Evolutionary conservation across 805 yeast species (phyloP).

Genomic region (Isabelozyma pseudorhagii): DNA sequence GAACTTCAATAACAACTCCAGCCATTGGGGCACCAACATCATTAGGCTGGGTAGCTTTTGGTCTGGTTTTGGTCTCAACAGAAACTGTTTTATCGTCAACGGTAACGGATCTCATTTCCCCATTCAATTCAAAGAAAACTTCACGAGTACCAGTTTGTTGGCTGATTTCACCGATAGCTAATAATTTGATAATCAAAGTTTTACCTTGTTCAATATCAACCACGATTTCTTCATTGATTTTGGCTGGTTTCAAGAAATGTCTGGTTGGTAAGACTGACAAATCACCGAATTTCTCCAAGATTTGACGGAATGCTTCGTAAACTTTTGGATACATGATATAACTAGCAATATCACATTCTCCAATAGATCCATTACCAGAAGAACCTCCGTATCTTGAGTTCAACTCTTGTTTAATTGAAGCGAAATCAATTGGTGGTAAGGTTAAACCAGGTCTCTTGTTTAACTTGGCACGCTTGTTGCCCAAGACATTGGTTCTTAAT

Average conservation of each 20-base stretch:
- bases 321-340: constrained; percentile 99
- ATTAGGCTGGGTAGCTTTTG: constrained; percentile 89
- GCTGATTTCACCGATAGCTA: constrained; percentile 89
- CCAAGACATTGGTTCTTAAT: constrained; percentile 83
- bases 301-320: constrained; percentile 79
- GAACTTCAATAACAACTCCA: constrained; percentile 94
- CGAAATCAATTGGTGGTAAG: constrained; percentile 80
- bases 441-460: constrained; percentile 89
- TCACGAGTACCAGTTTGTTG: constrained; percentile 87
- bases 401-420: constrained; percentile 68
- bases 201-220: constrained; percentile 96
- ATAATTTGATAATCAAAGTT: constrained; percentile 81
- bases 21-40: constrained; percentile 99
- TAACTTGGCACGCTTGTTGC: constrained; percentile 90
- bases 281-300: constrained; percentile 80
- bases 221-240: constrained; percentile 80
- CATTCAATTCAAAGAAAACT: constrained; percentile 96
- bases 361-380: constrained; percentile 38
- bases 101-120: constrained; percentile 95
- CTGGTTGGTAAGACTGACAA: constrained; percentile 91
- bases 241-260: constrained; percentile 83
- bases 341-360: constrained; percentile 89
- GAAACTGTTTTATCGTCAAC: constrained; percentile 86
- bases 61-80: constrained; percentile 79
- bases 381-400: constrained; percentile 62